phyloP scores from a whole-genome alignment of 371 early-diverging fungal genomes.

The Catenaria anguillulae region DNA sequence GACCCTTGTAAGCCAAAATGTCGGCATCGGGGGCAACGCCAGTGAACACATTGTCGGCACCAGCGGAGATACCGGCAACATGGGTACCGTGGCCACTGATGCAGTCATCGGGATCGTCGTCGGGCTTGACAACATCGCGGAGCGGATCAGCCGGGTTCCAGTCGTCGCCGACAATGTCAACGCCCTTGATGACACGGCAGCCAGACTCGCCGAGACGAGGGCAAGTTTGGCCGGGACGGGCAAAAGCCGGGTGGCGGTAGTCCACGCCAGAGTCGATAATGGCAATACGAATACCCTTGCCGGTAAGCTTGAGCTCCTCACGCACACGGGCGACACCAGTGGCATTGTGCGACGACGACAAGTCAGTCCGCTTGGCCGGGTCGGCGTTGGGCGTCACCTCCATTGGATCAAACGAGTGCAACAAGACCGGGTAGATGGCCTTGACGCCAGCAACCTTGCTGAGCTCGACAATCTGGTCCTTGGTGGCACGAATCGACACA shows the following conservation, averaged over 20 bases:
- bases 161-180: conserved; percentile 17
- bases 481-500: background rate
- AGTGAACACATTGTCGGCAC: conserved; percentile 11
- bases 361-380: no score
- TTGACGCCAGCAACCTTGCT: background rate
- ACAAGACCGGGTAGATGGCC: background rate
- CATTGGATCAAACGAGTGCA: background rate
- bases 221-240: background rate
- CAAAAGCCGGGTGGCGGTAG: conserved; percentile 4
- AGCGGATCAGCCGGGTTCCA: conserved; percentile 13
- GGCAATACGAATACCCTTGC: conserved; percentile 8
- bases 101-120: background rate
- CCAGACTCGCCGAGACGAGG: conserved; percentile 25
- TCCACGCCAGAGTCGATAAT: conserved; percentile 11
- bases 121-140: conserved; percentile 11
- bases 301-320: conserved; percentile 14
- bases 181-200: conserved; percentile 30
- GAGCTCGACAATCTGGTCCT: background rate
- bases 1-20: background rate
- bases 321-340: background rate
- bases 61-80: conserved; percentile 28
- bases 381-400: conserved; percentile 6
- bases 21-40: conserved; percentile 24
- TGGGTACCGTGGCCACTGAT: no score
- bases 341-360: no score